A percentile compares a stretch with the other conserved stretches of the same genome.
phyloP scores from a whole-genome alignment of 495 filamentous ascomycete genomes.

The Daldinia concentrica region DNA sequence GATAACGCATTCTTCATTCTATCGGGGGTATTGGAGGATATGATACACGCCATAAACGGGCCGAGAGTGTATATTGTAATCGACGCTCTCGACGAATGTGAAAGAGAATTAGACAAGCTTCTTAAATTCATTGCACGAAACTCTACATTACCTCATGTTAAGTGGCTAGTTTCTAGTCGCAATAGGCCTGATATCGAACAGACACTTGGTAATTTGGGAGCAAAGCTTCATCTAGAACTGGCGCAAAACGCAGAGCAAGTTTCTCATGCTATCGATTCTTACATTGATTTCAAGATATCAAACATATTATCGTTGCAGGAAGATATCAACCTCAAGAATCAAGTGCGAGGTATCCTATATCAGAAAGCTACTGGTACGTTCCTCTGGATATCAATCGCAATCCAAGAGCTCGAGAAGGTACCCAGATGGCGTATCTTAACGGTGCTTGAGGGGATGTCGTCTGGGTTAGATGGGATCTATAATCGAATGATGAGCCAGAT shows the following conservation, averaged over 20 bases:
- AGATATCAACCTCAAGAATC: background rate
- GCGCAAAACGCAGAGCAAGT: background rate
- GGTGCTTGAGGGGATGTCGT: background rate
- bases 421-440: background rate
- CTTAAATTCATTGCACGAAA: background rate
- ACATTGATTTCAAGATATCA: background rate
- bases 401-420: background rate
- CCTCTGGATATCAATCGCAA: background rate
- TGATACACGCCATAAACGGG: background rate
- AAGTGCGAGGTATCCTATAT: background rate
- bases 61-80: background rate
- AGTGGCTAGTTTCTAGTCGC: background rate
- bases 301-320: background rate
- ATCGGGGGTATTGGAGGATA: background rate
- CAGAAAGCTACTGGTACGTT: background rate
- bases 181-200: background rate
- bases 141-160: background rate
- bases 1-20: background rate
- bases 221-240: background rate
- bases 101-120: background rate
- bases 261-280: background rate
- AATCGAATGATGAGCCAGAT: too few species aligned
- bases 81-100: background rate
- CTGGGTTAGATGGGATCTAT: background rate
- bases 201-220: background rate